Percentiles rank a stretch among this genome's conserved stretches.
Conservation (phyloP, 257 asterid genomes). For the Primulina tabacum region DNA sequence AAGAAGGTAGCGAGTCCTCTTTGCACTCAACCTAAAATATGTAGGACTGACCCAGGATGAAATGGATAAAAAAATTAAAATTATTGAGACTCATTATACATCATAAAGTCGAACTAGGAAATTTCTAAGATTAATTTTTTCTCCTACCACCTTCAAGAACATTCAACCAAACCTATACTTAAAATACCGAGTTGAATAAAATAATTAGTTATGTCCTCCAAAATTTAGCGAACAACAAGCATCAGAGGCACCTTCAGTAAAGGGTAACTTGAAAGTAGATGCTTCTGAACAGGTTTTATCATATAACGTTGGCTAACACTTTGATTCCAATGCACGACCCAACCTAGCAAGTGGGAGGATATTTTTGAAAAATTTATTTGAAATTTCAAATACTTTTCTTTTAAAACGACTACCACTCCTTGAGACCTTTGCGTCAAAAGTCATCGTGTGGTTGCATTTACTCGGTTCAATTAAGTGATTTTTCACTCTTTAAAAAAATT, state of each 20-base stretch:
- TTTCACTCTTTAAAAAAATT: background rate
- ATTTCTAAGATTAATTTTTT: background rate
- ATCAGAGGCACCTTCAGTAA: too few species aligned
- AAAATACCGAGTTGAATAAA: background rate
- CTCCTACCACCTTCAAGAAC: background rate
- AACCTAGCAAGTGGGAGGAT: too few species aligned
- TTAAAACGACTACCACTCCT: background rate
- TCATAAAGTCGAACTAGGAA: background rate
- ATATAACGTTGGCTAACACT: background rate
- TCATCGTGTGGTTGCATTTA: background rate
- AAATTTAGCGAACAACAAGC: too few species aligned
- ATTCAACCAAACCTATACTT: background rate
- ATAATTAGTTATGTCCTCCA: background rate
- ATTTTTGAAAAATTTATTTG: background rate
- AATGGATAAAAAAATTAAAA: background rate
- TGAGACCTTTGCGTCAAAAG: background rate
- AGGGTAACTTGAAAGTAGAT: background rate
- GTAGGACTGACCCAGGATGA: too few species aligned
- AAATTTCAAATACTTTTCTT: background rate
- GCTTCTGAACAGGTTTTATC: background rate
- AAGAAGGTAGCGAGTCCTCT: background rate
- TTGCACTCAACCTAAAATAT: background rate
- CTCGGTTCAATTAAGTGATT: background rate
- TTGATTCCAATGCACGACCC: background rate
- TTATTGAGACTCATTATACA: background rate